Evolutionary conservation across 2,329 filamentous ascomycete genomes (phyloP).

Genomic region (Pestalotiopsis sp.): DNA sequence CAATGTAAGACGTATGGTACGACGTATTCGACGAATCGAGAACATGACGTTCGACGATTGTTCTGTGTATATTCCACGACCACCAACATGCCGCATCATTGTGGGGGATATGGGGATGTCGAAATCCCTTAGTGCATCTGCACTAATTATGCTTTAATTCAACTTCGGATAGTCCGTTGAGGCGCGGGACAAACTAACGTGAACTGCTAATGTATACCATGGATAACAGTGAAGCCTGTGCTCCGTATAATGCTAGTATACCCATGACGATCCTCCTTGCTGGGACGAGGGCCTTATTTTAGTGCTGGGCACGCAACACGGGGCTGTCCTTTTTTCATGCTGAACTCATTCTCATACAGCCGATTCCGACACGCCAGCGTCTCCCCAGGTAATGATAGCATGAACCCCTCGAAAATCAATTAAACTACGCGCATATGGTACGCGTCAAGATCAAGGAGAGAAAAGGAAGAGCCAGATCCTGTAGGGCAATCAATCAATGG

Average conservation of each 20-base stretch:
- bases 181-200: neutral
- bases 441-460: neutral
- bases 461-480: neutral
- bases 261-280: neutral
- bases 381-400: neutral
- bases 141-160: slow-evolving; percentile 6
- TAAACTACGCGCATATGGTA: neutral
- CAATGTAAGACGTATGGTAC: neutral
- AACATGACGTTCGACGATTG: neutral
- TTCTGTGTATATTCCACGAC: slow-evolving; percentile 6
- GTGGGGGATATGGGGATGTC: slow-evolving; percentile 3
- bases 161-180: neutral
- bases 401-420: neutral
- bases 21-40: neutral
- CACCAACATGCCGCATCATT: neutral
- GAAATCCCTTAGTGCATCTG: neutral
- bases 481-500: neutral
- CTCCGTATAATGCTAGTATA: neutral
- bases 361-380: neutral
- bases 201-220: neutral
- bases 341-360: neutral
- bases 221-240: neutral
- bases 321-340: neutral
- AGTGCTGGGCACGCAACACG: neutral
- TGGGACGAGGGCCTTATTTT: neutral